phyloP scores from a whole-genome alignment of 495 filamentous ascomycete species.

The Podospora didyma region DNA sequence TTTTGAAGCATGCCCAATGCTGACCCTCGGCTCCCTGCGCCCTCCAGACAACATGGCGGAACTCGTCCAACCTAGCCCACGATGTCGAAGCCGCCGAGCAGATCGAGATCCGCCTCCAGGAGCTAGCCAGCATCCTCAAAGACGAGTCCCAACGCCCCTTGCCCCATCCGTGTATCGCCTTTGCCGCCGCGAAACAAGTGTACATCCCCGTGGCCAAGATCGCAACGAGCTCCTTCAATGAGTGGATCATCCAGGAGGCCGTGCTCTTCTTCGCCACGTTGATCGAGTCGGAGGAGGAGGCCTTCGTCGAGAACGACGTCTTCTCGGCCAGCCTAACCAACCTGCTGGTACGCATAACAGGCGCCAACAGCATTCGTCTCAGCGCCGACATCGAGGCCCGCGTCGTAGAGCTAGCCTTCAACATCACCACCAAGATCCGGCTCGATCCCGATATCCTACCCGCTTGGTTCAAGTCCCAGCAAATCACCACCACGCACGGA shows the following conservation, averaged over 20 bases:
- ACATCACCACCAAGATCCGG: slow-evolving; percentile 89
- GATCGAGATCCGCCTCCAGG: slow-evolving; percentile 50
- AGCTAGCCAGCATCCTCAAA: slow-evolving; percentile 72
- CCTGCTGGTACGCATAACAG: slow-evolving; percentile 65
- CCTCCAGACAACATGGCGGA: slow-evolving; percentile 74
- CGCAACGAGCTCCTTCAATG: slow-evolving; percentile 71
- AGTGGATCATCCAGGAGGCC: slow-evolving; percentile 74
- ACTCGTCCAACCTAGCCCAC: slow-evolving; percentile 49
- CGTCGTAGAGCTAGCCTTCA: slow-evolving; percentile 88
- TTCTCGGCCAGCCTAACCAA: slow-evolving; percentile 84
- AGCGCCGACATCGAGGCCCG: slow-evolving; percentile 71
- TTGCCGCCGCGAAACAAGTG: slow-evolving; percentile 76
- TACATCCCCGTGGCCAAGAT: slow-evolving; percentile 85
- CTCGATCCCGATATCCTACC: slow-evolving; percentile 78
- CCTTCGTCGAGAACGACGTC: slow-evolving; percentile 75
- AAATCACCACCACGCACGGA: slow-evolving; percentile 35
- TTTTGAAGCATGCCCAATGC: not conserved
- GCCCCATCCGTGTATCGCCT: slow-evolving; percentile 84
- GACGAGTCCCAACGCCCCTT: slow-evolving; percentile 85
- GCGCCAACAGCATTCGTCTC: slow-evolving; percentile 56
- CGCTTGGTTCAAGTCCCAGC: slow-evolving; percentile 74
- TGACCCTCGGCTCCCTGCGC: not conserved
- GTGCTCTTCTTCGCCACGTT: slow-evolving; percentile 81
- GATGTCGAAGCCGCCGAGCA: slow-evolving; percentile 52
- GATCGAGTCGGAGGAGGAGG: slow-evolving; percentile 93